Evolutionary conservation across 1,284 basidiomycete genomes (phyloP).

Genomic region (Ustilago lituana): DNA sequence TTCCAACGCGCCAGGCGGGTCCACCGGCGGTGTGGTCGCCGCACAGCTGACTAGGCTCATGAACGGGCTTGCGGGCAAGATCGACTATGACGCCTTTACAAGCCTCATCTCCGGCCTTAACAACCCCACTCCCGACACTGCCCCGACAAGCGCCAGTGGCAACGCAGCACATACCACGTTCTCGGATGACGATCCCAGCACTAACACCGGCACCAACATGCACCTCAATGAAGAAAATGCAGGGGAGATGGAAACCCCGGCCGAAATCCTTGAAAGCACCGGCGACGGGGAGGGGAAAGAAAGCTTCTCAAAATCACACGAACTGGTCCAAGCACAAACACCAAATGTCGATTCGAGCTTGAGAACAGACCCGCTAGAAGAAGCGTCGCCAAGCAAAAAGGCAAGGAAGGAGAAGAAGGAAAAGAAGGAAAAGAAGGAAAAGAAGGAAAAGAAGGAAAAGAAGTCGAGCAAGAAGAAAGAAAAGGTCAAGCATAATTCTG

Average conservation of each 20-base stretch:
- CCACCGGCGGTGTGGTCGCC: slow-evolving; percentile 36
- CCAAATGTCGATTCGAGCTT: slow-evolving; percentile 11
- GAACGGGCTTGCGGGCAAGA: slow-evolving; percentile 34
- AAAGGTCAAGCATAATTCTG: too few relatives aligned
- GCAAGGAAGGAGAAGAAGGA: slow-evolving; percentile 19
- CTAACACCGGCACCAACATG: too few relatives aligned
- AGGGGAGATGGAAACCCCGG: slow-evolving; percentile 3
- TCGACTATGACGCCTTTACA: slow-evolving; percentile 28
- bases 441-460: slow-evolving; percentile 21
- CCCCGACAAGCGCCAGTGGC: too few relatives aligned
- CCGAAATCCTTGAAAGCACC: background rate
- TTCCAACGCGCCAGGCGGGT: background rate
- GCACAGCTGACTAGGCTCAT: slow-evolving; percentile 31
- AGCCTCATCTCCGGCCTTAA: slow-evolving; percentile 5
- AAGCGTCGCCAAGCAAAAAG: background rate
- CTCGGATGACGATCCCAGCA: too few relatives aligned
- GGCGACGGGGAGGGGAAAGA: slow-evolving; percentile 3
- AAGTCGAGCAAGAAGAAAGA: slow-evolving; percentile 22
- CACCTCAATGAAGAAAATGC: background rate
- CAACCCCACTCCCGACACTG: background rate
- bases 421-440: slow-evolving; percentile 26
- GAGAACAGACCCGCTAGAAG: background rate
- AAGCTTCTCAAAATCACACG: slow-evolving; percentile 10
- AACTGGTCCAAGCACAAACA: slow-evolving; percentile 2
- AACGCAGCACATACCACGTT: too few relatives aligned